Evolutionary conservation across 1,139 yeast genomes (phyloP), one percentile per base, ranked within the genome.

Genomic region (Lodderomyces parapsilosis): DNA sequence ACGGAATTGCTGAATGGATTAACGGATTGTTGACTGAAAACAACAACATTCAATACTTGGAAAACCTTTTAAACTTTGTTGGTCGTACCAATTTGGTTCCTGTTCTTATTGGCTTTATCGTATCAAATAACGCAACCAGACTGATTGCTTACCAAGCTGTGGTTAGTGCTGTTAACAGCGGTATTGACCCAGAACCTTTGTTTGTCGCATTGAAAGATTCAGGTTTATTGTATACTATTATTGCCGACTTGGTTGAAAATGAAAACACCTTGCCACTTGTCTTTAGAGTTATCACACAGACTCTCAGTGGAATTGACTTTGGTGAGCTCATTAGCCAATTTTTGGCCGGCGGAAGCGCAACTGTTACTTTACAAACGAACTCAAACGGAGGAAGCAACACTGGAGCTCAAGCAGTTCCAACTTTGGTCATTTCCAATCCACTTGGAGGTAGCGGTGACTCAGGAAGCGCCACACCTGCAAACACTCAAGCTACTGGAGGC

Each of bases 121-220:
- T 66, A 13, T 49, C 60, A 30, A 58, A 62, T 50, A 64, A 63
- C 48, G 42, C 25, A 30, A 64, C 68, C 15, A 55, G 58, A 49
- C 32, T 47, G 2, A 44, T 63, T 43, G 57, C 59, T 19, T 48
- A 50, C 18, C 48, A 47, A 9, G 44, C 57, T 8, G 50, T 62
- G 32, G 55, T 51, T 30, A 53, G 52, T 10, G 53, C 56, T 7
- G 38, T 53, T 40, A 53, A 54, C 18, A 56, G 54, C 4, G 44
- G 52, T 10, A 42, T 58, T 43, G 62, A 66, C 49, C 47, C 63
- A 33, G 65, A 70, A 19, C 49, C 57, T n/a, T 51, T 66, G 24
- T 65, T 63, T 48, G 60, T 55, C 37, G 70, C 69, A 7, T 62
- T 66, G 44, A 68, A 65, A 46, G 50, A 60, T 45, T 65, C 71